Percentiles rank a stretch among this genome's conserved stretches.
phyloP scores from a whole-genome alignment of 1,284 basidiomycete genomes.

The Trametes pubescens region DNA sequence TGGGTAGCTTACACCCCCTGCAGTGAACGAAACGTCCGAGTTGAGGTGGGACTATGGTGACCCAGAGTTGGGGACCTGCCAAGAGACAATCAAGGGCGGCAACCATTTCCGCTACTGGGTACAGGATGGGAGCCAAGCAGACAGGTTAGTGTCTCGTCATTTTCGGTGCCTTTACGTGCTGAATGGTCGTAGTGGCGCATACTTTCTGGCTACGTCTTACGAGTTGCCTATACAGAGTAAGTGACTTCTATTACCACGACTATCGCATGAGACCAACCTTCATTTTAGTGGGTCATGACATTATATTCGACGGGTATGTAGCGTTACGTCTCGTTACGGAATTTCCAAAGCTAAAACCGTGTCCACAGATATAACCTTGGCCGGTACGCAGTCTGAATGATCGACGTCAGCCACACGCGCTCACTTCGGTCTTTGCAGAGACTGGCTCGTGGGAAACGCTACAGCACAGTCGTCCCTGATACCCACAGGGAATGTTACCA shows the following conservation, averaged over 20 bases:
- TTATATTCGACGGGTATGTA: conserved; percentile 62
- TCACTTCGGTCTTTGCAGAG: conserved; percentile 50
- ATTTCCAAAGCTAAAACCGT: conserved; percentile 9
- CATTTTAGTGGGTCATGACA: conserved; percentile 55
- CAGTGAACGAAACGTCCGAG: conserved; percentile 81
- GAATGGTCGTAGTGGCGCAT: conserved; percentile 62
- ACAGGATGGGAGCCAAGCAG: conserved; percentile 70
- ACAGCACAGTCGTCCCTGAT: conserved; percentile 62
- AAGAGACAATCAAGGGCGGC: conserved; percentile 88
- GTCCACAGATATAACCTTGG: conserved; percentile 61
- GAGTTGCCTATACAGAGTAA: conserved; percentile 69
- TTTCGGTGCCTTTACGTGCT: conserved; percentile 7
- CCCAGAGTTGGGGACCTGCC: conserved; percentile 79
- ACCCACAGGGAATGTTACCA: conserved; percentile 63
- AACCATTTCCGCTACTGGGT: conserved; percentile 93
- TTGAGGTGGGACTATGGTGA: conserved; percentile 86
- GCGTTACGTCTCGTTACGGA: background rate
- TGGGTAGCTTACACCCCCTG: background rate
- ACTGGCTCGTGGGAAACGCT: conserved; percentile 85
- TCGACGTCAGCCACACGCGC: background rate
- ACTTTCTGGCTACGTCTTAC: conserved; percentile 86
- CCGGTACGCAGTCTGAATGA: conserved; percentile 42
- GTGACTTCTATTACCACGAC: conserved; percentile 36
- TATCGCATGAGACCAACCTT: background rate
- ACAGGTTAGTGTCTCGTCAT: conserved; percentile 54